Base-by-base conservation (phyloP, 306 rosid genomes). In the Quercus gilva region DNA sequence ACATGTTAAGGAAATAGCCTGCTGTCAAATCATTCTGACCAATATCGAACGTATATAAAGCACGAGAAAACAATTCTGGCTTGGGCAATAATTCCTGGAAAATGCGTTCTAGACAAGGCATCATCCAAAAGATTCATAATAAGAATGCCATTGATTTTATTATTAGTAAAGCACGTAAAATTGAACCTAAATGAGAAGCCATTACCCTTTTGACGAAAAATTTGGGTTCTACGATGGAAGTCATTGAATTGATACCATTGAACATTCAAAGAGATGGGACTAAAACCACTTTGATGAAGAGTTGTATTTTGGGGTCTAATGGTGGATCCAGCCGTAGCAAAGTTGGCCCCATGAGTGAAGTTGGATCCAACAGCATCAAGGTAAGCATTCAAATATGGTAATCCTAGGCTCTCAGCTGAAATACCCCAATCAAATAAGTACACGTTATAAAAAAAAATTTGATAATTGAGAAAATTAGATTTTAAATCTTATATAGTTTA, bases 311-410 rank as follows among this genome's bases (percentile, higher is more conserved):
- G 97, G 23, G 91, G 91, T 61, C 93, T 82, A 13, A 93, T 41
- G 37, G 93, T 91, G 51, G 97, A 91, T 5, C 97, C 97, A 1
- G 94, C 93, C 0, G 97, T 91, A 2, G 97, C 98, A n/a, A 94
- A 94, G 69, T 94, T 94, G 15, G 89, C 98, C 19, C 94, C 97
- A 13, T 83, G 82, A 4, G 68, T 85, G 80, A 90, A 94, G 65
- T 91, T 94, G 68, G 90, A 89, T 21, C 97, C 97, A 28, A 94
- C 76, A 0, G 97, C 87, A 78, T 94, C 91, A 51, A 94, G 86
- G 79, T 87, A 90, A 4, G 98, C 97, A 26, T 89, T 89, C 26
- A 90, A 79, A 78, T 78, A 85, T 53, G 89, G 89, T 19, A 94
- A 72, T 12, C 84, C 92, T 23, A 90, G 68, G 65, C 82, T 84